These are phyloP conservation scores for Coemansia sp. DNA, from an alignment of 192 early-diverging fungal genomes.

Conservation along the genomic window DNA sequence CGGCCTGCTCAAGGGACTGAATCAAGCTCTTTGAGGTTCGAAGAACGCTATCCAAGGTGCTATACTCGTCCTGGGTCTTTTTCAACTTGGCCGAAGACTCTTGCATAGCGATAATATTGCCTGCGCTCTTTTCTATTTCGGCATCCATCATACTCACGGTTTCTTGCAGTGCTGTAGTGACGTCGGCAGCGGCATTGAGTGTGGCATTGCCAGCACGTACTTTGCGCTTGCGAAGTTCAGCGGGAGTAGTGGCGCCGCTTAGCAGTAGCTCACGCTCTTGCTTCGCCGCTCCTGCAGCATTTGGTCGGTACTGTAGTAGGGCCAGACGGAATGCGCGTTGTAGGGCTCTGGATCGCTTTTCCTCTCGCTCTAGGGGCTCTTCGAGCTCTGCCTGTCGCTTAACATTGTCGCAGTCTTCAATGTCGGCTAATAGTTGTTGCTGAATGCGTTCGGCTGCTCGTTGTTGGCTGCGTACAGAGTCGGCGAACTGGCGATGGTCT, in stretches of 20 bases:
- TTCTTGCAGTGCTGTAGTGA: conserved; percentile 49
- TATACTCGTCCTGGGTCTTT: conserved; percentile 34
- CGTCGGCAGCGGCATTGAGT: conserved; percentile 43
- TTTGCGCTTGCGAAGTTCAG: conserved; percentile 48
- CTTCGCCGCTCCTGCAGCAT: conserved; percentile 20
- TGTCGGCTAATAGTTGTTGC: conserved; percentile 16
- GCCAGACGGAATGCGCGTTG: conserved; percentile 40
- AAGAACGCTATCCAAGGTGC: conserved; percentile 39
- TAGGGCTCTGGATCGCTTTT: not conserved
- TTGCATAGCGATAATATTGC: conserved; percentile 36
- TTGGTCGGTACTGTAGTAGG: conserved; percentile 33
- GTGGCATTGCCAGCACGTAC: conserved; percentile 32
- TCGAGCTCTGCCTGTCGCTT: not conserved
- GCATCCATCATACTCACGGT: conserved; percentile 55
- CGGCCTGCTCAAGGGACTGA: conserved; percentile 41
- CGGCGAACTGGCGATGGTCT: conserved; percentile 36
- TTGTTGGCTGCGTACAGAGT: conserved; percentile 53
- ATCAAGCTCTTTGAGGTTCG: conserved; percentile 39
- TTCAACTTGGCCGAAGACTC: conserved; percentile 40
- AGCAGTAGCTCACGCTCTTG: conserved; percentile 42
- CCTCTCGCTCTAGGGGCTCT: not conserved
- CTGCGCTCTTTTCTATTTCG: conserved; percentile 54
- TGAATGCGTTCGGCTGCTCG: conserved; percentile 34
- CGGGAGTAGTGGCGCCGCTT: conserved; percentile 42
- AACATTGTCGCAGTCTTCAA: conserved; percentile 3